phyloP scores from a whole-genome alignment of 2,329 filamentous ascomycete genomes.

The Phyllosticta ampelicida region DNA sequence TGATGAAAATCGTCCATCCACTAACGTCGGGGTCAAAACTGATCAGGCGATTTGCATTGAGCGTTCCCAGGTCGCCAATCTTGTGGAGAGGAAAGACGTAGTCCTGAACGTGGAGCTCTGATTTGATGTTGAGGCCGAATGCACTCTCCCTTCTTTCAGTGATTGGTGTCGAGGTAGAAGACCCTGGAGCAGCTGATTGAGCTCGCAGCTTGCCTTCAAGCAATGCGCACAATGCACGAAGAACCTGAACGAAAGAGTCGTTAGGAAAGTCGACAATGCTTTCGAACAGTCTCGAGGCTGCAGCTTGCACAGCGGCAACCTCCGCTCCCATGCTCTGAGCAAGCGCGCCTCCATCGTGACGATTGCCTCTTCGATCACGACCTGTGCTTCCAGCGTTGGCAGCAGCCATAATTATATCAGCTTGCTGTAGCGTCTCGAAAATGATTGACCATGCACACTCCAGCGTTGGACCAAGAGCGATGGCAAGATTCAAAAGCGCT shows the following conservation, averaged over 20 bases:
- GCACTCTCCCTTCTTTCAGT: not conserved
- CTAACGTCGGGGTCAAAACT: constrained; percentile 54
- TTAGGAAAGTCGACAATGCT: constrained; percentile 88
- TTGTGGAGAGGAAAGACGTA: constrained; percentile 39
- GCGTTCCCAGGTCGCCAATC: constrained; percentile 34
- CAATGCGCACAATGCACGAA: constrained; percentile 64
- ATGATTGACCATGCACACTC: constrained; percentile 81
- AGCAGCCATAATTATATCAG: constrained; percentile 66
- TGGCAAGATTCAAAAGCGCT: constrained; percentile 88
- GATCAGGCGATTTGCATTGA: constrained; percentile 51
- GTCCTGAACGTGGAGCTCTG: constrained; percentile 32
- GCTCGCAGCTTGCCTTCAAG: constrained; percentile 34
- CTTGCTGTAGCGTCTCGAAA: constrained; percentile 83
- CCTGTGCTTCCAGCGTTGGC: constrained; percentile 18
- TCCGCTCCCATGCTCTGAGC: constrained; percentile 54
- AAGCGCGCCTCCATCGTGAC: constrained; percentile 17
- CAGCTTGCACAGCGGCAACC: constrained; percentile 78
- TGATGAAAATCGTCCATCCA: constrained; percentile 63
- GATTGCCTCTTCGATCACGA: constrained; percentile 14
- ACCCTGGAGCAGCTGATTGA: constrained; percentile 14
- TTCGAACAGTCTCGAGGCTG: constrained; percentile 76
- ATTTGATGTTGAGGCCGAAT: constrained; percentile 22
- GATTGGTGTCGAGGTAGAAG: not conserved
- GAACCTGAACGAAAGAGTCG: constrained; percentile 64
- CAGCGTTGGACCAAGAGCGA: constrained; percentile 82